Evolutionary conservation across 1,284 basidiomycete species (phyloP), one percentile per base, ranked within the genome.

Genomic region (Laetiporus sulphureus): DNA sequence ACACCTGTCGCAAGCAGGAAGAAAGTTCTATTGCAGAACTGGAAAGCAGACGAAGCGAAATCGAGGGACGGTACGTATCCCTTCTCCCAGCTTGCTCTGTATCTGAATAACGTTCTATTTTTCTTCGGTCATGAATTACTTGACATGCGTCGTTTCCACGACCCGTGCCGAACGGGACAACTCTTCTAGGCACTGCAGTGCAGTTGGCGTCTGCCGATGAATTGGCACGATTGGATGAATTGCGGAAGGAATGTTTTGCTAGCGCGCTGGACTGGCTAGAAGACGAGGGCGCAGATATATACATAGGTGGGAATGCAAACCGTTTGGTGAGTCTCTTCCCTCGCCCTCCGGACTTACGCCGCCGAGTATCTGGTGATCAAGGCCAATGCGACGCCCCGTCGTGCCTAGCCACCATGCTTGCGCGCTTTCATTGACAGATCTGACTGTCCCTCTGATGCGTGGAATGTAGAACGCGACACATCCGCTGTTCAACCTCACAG

Each of bases 401-500:
- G 24, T 19, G 5, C 15, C 18, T 34, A 27, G 8, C 25, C 25
- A 27, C 8, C 13, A 7, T 27, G n/a, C 25, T 27, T 27, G 25
- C 25, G 25, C 25, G 25, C 25, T 27, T n/a, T n/a, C n/a, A 27
- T 27, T 27, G 13, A 7, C 25, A 27, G 8, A 13, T 27, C 25
- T 8, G 25, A 27, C 7, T 13, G 13, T 7, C 25, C 25, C 25
- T 7, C 25, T 7, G 25, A 27, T 27, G 25, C 25, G 25, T 7
- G 7, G 8, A 27, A 27, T 31, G 12, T 51, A 91, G 88, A 95
- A 94, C 54, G 87, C 90, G 1, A 91, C 87, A 0, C 88, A 91
- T 52, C 91, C 91, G 0, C 54, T 94, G n/a, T 87, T 91, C 61
- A 91, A 92, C 53, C 62, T 94, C 32, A 84, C 88, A 0, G 73